Percentiles rank a stretch among this genome's conserved stretches.
Evolutionary conservation across 768 basidiomycete genomes (phyloP).

Genomic region (Lactarius akahatsu): DNA sequence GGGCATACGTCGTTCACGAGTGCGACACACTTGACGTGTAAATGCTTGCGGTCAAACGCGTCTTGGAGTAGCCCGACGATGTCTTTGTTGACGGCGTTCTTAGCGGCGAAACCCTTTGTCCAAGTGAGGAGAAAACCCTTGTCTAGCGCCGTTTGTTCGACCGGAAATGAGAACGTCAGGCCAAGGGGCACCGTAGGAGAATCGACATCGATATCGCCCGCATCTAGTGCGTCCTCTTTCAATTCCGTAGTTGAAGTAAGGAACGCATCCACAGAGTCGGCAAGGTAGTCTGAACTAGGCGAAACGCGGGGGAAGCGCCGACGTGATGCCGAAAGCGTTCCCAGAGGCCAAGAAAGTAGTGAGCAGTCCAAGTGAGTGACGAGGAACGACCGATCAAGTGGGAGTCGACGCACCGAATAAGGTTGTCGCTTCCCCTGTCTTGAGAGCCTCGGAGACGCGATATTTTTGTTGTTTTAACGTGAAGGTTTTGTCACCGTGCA

Average conservation of each 20-base stretch:
- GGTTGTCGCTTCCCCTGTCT: slow-evolving; percentile 84
- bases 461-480: slow-evolving; percentile 93
- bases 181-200: slow-evolving; percentile 62
- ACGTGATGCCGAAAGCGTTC: neutral
- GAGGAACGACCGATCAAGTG: neutral
- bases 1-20: slow-evolving; percentile 87
- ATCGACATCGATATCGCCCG: slow-evolving; percentile 40
- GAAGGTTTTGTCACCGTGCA: slow-evolving; percentile 90
- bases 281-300: slow-evolving; percentile 79
- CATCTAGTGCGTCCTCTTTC: neutral
- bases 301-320: neutral
- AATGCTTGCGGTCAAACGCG: slow-evolving; percentile 87
- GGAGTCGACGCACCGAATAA: slow-evolving; percentile 69
- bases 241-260: slow-evolving; percentile 54
- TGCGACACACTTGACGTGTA: slow-evolving; percentile 88
- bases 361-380: neutral
- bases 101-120: slow-evolving; percentile 96
- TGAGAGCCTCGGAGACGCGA: slow-evolving; percentile 89
- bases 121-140: slow-evolving; percentile 89
- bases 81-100: slow-evolving; percentile 86
- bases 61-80: slow-evolving; percentile 88
- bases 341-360: neutral
- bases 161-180: slow-evolving; percentile 96
- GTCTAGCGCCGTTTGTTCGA: slow-evolving; percentile 92
- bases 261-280: slow-evolving; percentile 94